Evolutionary conservation across 2,329 filamentous ascomycete genomes (phyloP), one percentile per base, ranked within the genome.

Genomic region (Hypoxylon sp.): DNA sequence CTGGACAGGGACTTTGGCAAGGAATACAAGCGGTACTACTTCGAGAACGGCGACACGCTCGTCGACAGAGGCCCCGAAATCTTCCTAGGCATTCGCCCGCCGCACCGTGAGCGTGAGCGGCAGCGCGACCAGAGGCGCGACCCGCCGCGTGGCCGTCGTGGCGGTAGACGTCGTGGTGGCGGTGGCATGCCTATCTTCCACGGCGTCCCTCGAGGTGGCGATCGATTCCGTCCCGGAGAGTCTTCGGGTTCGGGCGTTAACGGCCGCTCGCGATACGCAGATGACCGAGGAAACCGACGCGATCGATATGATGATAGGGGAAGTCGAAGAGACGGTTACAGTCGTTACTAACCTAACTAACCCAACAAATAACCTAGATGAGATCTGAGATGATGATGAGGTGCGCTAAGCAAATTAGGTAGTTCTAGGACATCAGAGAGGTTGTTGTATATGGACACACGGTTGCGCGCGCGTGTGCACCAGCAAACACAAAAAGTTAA

Each of bases 61-160:
- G 91, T 94, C 48, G 91, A 94, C 77, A 85, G 90, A 59, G 92
- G 92, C 13, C 88, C 88, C 14, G 92, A 94, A 77, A 88, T 90
- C 39, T 91, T 91, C 75, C 81, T 88, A 52, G 88, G 88, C 14
- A 89, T 91, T 82, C 88, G 24, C 22, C 88, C 87, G 24, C 88
- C 88, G 1, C 84, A 87, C 66, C 81, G 86, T 9, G 85, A 88
- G 73, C 81, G 72, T 54, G 82, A 79, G 75, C 80, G 81, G 35
- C 80, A 79, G 19, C 78, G 82, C 9, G 81, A 81, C 26, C 76
- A 72, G 64, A 81, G 81, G 35, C 76, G 74, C 56, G 79, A 77
- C 3, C 68, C 58, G 26, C 47, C 78, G 52, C 75, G 66, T 59
- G 71, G 71, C 13, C 67, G 65, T 53, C 65, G 65, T 17, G 63